Base-by-base conservation (phyloP, 768 basidiomycete species). In the Kwoniella botswanensis region DNA sequence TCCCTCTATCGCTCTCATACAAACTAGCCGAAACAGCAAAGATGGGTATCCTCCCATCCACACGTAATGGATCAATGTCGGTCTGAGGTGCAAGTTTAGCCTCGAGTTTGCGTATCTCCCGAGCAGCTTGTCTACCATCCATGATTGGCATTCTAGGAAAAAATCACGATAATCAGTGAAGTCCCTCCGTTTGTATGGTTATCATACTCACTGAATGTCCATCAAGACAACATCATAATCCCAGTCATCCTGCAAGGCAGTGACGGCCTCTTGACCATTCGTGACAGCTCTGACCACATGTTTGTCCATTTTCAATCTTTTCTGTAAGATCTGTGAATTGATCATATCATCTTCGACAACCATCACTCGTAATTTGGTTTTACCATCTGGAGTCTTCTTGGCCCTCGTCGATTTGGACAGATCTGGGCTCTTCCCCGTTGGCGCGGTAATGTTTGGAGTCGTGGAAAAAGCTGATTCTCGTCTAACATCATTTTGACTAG, bases 21-120 rank as follows among this genome's bases (percentile, higher is more conserved):
- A 93, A 85, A 13, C 91, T 91, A 0, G 92, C 92, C 2, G 91
- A 91, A 17, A 94, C 92, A 35, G 91, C 92, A 71, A 94, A 90
- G 63, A 93, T 91, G 5, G 92, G 92, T 56, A 93, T 88, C 12
- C 90, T 87, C 0, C 88, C 88, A 76, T 90, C 89, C 44, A 90
- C 73, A 54, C 87, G 82, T 0, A 91, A 87, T 1, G 85, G 82
- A 15, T 35, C 13, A 55, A 53, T 63, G 57, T 70, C 42, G 2
- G 65, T 59, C 18, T 58, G 65, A 35, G 71, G 1, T 46, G 42
- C 1, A 42, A 65, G 41, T 0, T 79, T 76, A 41, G 83, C 79
- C 80, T 93, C 92, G 4, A 90, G 67, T 18, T 86, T 84, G 1
- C 92, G 88, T 41, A 93, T 93, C 56, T 88, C 86, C 61, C 86